phyloP scores from a whole-genome alignment of 352 stramenopile species.

The Phytophthora citrophthora region DNA sequence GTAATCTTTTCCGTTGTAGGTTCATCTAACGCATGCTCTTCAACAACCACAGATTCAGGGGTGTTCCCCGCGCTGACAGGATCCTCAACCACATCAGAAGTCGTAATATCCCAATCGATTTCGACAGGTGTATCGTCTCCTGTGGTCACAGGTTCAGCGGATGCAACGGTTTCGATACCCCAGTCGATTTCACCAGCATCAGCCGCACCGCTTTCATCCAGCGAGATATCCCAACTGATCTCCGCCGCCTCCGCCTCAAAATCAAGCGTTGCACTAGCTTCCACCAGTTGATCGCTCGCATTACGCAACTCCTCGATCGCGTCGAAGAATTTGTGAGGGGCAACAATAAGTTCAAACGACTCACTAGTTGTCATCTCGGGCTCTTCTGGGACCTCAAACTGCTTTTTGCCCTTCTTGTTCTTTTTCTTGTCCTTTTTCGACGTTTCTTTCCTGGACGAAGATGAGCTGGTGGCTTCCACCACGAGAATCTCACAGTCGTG shows the following conservation, averaged over 20 bases:
- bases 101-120: constrained; percentile 85
- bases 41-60: constrained; percentile 6
- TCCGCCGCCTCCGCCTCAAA: constrained; percentile 65
- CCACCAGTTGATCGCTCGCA: constrained; percentile 45
- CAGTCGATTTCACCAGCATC: constrained; percentile 62
- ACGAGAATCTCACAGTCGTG: constrained; percentile 53
- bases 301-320: constrained; percentile 58
- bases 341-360: constrained; percentile 44
- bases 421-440: constrained; percentile 59
- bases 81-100: constrained; percentile 40
- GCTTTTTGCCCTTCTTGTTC: constrained; percentile 39
- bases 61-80: constrained; percentile 13
- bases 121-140: constrained; percentile 48
- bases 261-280: constrained; percentile 32
- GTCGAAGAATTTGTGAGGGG: constrained; percentile 59
- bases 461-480: constrained; percentile 3
- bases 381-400: constrained; percentile 16
- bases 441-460: constrained; percentile 5
- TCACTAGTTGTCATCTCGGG: constrained; percentile 24
- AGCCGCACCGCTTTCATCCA: constrained; percentile 42
- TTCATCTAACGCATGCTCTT: constrained; percentile 10
- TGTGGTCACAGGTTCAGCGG: constrained; percentile 21
- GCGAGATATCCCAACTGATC: constrained; percentile 80
- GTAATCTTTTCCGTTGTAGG: constrained; percentile 25
- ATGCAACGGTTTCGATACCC: constrained; percentile 58